Conservation (phyloP, 2,329 filamentous ascomycete genomes). For the Mycogone perniciosa region DNA sequence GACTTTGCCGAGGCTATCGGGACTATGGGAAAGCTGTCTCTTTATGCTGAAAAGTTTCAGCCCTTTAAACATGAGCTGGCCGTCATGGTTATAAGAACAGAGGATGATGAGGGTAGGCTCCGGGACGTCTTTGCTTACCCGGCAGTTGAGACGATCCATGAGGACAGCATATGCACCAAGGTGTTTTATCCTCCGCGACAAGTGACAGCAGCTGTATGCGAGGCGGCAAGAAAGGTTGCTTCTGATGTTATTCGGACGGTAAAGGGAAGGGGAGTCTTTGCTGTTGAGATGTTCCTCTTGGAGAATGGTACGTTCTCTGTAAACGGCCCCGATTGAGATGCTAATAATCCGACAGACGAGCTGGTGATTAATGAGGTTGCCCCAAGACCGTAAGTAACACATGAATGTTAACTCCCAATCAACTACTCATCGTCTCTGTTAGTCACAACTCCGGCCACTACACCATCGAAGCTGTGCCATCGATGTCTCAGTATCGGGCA, state of each 20-base stretch:
- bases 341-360: no score
- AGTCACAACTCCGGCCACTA: slow-evolving; percentile 88
- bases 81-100: slow-evolving; percentile 90
- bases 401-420: not conserved
- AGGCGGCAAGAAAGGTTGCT: slow-evolving; percentile 68
- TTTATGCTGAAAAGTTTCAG: slow-evolving; percentile 89
- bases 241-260: slow-evolving; percentile 73
- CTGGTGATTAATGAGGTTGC: slow-evolving; percentile 77
- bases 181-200: slow-evolving; percentile 79
- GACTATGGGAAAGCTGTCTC: slow-evolving; percentile 60
- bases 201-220: slow-evolving; percentile 53
- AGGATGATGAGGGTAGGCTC: slow-evolving; percentile 50
- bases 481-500: slow-evolving; percentile 85
- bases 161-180: slow-evolving; percentile 91
- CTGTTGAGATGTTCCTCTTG: slow-evolving; percentile 91
- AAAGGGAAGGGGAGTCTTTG: slow-evolving; percentile 86
- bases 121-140: slow-evolving; percentile 66
- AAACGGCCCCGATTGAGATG: not conserved
- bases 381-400: slow-evolving; percentile 44
- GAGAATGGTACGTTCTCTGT: slow-evolving; percentile 47
- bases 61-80: slow-evolving; percentile 82
- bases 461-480: slow-evolving; percentile 83
- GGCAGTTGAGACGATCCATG: slow-evolving; percentile 88
- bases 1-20: slow-evolving; percentile 58
- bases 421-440: no score